These are phyloP conservation scores for Entophlyctis luteolus DNA, from an alignment of 192 early-diverging fungal genomes.

Conservation along the genomic window DNA sequence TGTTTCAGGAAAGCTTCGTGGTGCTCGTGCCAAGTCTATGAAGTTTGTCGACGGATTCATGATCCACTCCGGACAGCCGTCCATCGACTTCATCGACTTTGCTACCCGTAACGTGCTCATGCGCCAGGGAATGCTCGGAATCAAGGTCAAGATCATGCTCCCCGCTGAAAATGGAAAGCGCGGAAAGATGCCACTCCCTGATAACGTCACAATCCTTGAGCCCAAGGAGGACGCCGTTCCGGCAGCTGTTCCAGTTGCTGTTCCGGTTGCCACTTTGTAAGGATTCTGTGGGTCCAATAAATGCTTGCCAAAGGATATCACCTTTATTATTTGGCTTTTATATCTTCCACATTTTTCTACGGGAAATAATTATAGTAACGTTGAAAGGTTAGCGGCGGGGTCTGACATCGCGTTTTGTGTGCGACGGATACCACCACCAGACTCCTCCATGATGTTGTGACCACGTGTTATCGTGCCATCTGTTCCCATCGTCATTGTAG, in stretches of 20 bases:
- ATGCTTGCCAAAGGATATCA: too few relatives aligned
- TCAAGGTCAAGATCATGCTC: slow-evolving; percentile 99
- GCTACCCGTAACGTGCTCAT: slow-evolving; percentile 96
- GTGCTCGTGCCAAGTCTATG: slow-evolving; percentile 99
- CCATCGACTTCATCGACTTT: slow-evolving; percentile 89
- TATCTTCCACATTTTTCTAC: too few relatives aligned
- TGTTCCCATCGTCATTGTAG: too few relatives aligned
- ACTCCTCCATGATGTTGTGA: too few relatives aligned
- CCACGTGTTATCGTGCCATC: too few relatives aligned
- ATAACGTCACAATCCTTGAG: slow-evolving; percentile 87
- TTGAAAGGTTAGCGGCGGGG: too few relatives aligned
- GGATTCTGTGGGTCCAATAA: too few relatives aligned
- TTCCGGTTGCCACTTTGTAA: slow-evolving; percentile 33
- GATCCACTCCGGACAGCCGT: slow-evolving; percentile 99
- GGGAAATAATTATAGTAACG: too few relatives aligned
- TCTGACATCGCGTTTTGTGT: too few relatives aligned
- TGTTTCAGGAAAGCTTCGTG: slow-evolving; percentile 98
- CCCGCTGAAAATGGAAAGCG: slow-evolving; percentile 86
- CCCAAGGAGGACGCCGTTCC: slow-evolving; percentile 74
- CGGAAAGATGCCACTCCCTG: slow-evolving; percentile 94
- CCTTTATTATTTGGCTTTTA: too few relatives aligned
- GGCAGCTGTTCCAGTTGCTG: slow-evolving; percentile 42
- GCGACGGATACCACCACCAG: too few relatives aligned
- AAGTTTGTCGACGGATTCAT: slow-evolving; percentile 99
- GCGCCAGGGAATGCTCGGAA: slow-evolving; percentile 97